Percentiles rank a stretch among this genome's conserved stretches.
These are phyloP conservation scores for Arxiozyma heterogenica DNA, from an alignment of 1,139 yeast species.

Conservation along the genomic window DNA sequence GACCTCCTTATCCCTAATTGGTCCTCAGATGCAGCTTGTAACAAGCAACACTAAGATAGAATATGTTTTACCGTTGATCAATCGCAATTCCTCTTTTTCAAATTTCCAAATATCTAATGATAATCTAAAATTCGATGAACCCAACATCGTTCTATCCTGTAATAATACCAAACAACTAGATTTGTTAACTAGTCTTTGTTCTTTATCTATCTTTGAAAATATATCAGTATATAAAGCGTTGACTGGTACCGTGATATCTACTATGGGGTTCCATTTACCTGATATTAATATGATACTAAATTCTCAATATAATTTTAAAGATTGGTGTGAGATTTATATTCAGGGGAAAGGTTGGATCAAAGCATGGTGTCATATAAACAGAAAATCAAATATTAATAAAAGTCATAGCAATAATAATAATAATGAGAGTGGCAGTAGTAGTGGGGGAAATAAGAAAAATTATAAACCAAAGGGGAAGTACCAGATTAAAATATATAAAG, in stretches of 20 bases:
- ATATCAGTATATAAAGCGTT: slow-evolving; percentile 23
- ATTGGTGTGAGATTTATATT: slow-evolving; percentile 29
- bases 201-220: slow-evolving; percentile 21
- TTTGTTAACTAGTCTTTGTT: slow-evolving; percentile 13
- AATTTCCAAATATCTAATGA: slow-evolving; percentile 1
- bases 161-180: slow-evolving; percentile 3
- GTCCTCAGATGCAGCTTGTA: slow-evolving; percentile 1
- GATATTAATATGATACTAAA: slow-evolving; percentile 25
- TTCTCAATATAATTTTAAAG: slow-evolving; percentile 25
- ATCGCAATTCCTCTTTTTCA: neutral
- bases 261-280: slow-evolving; percentile 22
- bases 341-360: slow-evolving; percentile 27
- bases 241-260: slow-evolving; percentile 26
- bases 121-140: slow-evolving; percentile 2
- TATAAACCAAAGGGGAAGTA: slow-evolving; percentile 17
- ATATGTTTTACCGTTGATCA: slow-evolving; percentile 2
- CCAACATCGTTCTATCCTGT: slow-evolving; percentile 4
- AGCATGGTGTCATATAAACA: slow-evolving; percentile 29
- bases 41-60: neutral
- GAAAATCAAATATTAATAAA: slow-evolving; percentile 11
- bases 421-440: neutral
- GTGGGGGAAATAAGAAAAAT: neutral
- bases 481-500: slow-evolving; percentile 26
- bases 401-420: neutral
- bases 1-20: slow-evolving; percentile 3